Base-by-base conservation (phyloP, 2,329 filamentous ascomycete genomes). In the Curvularia lunata region DNA sequence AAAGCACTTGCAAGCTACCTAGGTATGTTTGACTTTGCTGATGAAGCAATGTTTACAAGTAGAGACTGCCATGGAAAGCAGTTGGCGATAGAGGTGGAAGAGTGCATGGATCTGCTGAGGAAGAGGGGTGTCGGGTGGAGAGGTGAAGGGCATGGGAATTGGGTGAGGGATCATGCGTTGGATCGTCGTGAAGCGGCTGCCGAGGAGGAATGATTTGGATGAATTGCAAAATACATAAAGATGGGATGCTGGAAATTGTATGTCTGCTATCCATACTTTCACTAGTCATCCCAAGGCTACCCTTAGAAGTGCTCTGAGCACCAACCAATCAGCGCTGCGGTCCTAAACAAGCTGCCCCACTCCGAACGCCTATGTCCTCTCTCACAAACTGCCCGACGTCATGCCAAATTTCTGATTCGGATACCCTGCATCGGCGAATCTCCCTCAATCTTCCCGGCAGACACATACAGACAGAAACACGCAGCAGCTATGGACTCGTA, bases 401-500 rank as follows among this genome's bases (percentile, higher is more conserved):
- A 47, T 47, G 43, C 43, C 43, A 47, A 47, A 47, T 47, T 47
- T 47, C 43, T 47, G 43, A 47, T 47, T 47, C 28, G 43, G 43
- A 47, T 47, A 47, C 43, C 27, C 28, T 47, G 43, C 43, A 34
- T 13, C 43, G 27, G 43, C 27, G n/a, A 47, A 21, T 47, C 43
- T 32, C 18, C 30, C 43, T 32, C n/a, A 10, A 47, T 13, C 43
- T 16, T 28, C 12, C 43, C 28, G 43, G 10, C 27, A 30, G 18
- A 47, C 37, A 50, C 12, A 49, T 45, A 46, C 41, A 25, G 41
- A 37, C 13, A 16, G 34, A 37, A 18, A 37, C n/a, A 37, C 5
- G 7, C 49, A 50, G 47, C 16, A 30, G 55, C 16, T 47, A 78
- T 79, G 77, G 77, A 79, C 41, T 69, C 72, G 77, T 78, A 71